Percentiles rank a stretch among this genome's conserved stretches.
Evolutionary conservation across 768 basidiomycete genomes (phyloP).

Genomic region (Boletus bicolor): DNA sequence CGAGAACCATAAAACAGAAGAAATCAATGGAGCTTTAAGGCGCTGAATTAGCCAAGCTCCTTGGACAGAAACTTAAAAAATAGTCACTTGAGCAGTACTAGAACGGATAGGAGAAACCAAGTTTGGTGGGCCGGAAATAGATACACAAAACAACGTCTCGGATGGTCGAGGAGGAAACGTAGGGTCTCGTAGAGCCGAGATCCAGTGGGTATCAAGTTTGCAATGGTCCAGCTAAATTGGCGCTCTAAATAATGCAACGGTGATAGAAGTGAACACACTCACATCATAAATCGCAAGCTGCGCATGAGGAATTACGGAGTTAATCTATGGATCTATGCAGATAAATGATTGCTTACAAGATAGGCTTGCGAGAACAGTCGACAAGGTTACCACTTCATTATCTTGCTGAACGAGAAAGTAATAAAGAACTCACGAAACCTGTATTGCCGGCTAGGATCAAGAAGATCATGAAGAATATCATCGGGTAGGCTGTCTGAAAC

Average conservation of each 20-base stretch:
- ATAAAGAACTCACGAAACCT: constrained; percentile 69
- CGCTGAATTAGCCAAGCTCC: background rate
- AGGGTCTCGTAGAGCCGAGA: constrained; percentile 76
- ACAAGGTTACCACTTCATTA: background rate
- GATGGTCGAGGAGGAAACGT: constrained; percentile 92
- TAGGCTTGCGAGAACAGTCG: constrained; percentile 49
- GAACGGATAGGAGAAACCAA: constrained; percentile 77
- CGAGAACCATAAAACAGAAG: constrained; percentile 85
- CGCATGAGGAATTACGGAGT: background rate
- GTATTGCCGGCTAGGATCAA: constrained; percentile 92
- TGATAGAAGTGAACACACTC: constrained; percentile 26
- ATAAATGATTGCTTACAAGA: constrained; percentile 60
- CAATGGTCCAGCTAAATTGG: constrained; percentile 62
- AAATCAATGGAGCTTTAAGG: constrained; percentile 70
- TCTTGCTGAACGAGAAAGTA: background rate
- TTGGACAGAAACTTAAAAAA: background rate
- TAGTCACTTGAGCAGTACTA: constrained; percentile 63
- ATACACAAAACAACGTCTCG: constrained; percentile 87
- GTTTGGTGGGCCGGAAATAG: constrained; percentile 93
- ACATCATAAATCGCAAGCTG: constrained; percentile 85
- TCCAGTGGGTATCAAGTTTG: constrained; percentile 53
- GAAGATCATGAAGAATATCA: constrained; percentile 69
- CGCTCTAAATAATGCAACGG: constrained; percentile 1
- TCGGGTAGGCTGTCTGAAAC: constrained; percentile 80
- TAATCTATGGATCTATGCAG: background rate